Evolutionary conservation across 306 rosid species (phyloP), one percentile per base, ranked within the genome.

Genomic region (Cucumis hystrix): DNA sequence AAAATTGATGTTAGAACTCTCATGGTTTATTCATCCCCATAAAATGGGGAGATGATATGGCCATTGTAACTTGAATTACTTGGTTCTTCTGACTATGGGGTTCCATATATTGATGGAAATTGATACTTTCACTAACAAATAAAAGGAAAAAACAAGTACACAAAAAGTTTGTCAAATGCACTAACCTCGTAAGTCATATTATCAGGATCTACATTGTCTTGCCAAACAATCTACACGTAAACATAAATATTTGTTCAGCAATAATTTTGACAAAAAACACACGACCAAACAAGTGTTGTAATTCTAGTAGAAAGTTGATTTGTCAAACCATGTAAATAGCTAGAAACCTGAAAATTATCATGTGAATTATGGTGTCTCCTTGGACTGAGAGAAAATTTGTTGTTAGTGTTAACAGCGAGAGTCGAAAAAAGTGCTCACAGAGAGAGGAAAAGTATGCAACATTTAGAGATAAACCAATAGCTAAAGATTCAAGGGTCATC

Each of bases 141-240:
- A 69, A 10, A 69, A 69, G 57, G 37, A 12, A 25, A 52, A 69
- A 23, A 45, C 75, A 45, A 41, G 52, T 45, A 45, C 7, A 21
- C 2, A 13, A 6, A 45, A 45, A 10, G 0, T 10, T 21, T 13
- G 20, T 45, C 75, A 71, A 71, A 56, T 60, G 77, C 25, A 64
- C 91, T 76, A 80, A 96, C 99, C 99, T 89, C 97, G 8, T 96
- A 92, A 83, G 96, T 86, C 99, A 96, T 91, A 88, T 85, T 87
- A 83, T 96, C 99, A 6, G 96, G 98, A 83, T 92, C 92, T 69
- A 92, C 79, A 71, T 80, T 92, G 85, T 96, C 98, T 82, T 96
- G 97, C 96, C 93, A 92, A 88, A 88, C 68, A 74, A 91, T 96
- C 99, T 96, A 90, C 84, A 85, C 54, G 21, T 69, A 20, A 23